Conservation (phyloP, 2,329 filamentous ascomycete genomes). For the Celoporthe dispersa region DNA sequence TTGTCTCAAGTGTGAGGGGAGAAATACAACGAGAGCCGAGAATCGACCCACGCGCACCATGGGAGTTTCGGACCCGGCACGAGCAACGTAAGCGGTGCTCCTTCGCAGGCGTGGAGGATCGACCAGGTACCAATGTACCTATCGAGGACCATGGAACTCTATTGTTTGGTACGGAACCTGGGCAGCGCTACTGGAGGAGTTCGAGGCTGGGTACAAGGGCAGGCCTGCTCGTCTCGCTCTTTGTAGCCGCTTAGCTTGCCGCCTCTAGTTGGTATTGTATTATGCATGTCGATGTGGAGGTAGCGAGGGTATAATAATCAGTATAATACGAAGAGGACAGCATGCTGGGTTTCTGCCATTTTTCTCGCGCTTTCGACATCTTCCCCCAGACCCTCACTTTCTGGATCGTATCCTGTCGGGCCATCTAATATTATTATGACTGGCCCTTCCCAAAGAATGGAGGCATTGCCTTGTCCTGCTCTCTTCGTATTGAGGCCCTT, state of each 20-base stretch:
- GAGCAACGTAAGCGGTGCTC: background rate
- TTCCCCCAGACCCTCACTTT: no score
- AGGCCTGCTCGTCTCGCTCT: background rate
- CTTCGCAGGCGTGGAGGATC: background rate
- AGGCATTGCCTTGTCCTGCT: background rate
- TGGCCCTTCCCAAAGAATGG: no score
- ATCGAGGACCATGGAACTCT: background rate
- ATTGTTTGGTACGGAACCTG: background rate
- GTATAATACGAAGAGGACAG: background rate
- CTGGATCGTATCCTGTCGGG: no score
- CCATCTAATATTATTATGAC: no score
- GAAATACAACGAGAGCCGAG: background rate
- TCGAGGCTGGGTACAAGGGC: background rate
- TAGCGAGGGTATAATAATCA: background rate
- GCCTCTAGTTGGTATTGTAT: background rate
- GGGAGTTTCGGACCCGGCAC: background rate
- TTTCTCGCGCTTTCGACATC: no score
- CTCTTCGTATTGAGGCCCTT: background rate
- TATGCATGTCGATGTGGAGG: background rate
- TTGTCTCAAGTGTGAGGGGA: background rate
- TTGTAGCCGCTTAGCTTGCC: background rate
- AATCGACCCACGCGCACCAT: background rate
- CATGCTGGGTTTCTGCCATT: background rate
- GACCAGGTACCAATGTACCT: background rate
- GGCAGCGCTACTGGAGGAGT: background rate